These are phyloP conservation scores for Rhizoctonia solani DNA, from an alignment of 1,284 basidiomycete genomes.

Conservation along the genomic window DNA sequence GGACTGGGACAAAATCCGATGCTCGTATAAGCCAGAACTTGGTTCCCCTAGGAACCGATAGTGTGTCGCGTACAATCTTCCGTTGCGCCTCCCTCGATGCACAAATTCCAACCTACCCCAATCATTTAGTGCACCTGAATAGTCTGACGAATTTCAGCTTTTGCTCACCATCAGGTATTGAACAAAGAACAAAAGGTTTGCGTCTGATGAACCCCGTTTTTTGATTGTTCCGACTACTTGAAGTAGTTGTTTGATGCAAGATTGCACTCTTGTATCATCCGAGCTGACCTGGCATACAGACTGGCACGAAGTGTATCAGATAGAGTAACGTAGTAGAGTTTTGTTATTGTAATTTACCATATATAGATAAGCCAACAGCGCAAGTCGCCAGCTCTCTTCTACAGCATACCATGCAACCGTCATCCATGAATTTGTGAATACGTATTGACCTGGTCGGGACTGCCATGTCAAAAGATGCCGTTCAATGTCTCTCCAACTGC, in stretches of 20 bases:
- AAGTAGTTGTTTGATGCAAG: slow-evolving; percentile 11
- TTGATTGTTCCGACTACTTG: neutral
- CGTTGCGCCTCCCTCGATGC: neutral
- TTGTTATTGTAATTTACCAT: neutral
- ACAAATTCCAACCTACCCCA: neutral
- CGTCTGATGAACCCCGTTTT: neutral
- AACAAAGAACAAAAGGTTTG: neutral
- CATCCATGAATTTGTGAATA: neutral
- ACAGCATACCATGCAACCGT: neutral
- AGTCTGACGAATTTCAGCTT: neutral
- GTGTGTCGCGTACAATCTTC: neutral
- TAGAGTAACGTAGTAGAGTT: neutral
- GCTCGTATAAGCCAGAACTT: neutral
- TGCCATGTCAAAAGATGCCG: neutral
- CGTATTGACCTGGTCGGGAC: neutral
- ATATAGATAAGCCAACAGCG: slow-evolving; percentile 6
- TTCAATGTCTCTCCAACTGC: neutral
- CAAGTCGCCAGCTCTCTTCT: slow-evolving; percentile 11
- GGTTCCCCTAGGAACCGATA: neutral
- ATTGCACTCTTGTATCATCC: slow-evolving; percentile 11
- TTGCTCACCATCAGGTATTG: slow-evolving; percentile 7
- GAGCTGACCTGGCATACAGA: neutral
- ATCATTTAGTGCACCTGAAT: neutral
- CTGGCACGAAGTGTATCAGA: neutral
- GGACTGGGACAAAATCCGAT: slow-evolving; percentile 7